Conservation (phyloP, 2,329 filamentous ascomycete species). For the Clonostachys byssicola region DNA sequence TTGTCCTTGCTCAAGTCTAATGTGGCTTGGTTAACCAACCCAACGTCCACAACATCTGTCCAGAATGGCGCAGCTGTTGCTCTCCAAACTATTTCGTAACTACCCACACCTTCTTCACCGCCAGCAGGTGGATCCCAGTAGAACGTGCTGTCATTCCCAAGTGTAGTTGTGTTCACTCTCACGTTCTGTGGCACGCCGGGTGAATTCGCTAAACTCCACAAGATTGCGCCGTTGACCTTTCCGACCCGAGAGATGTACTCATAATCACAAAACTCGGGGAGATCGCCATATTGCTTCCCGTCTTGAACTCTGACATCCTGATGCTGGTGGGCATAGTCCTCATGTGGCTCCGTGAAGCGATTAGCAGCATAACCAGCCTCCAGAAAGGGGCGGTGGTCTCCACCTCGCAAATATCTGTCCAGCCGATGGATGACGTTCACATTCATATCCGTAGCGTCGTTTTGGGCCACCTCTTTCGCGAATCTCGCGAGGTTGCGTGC, state of each 20-base stretch:
- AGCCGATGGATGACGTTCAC: conserved; percentile 51
- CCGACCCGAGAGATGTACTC: conserved; percentile 48
- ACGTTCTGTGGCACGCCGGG: conserved; percentile 46
- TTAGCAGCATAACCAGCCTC: conserved; percentile 48
- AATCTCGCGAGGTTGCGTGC: conserved; percentile 50
- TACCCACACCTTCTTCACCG: conserved; percentile 20
- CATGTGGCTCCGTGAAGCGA: conserved; percentile 53
- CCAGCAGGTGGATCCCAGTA: conserved; percentile 37
- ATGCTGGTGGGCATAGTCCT: conserved; percentile 54
- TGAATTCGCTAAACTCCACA: conserved; percentile 48
- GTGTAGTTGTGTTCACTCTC: conserved; percentile 34
- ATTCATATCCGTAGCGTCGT: conserved; percentile 46
- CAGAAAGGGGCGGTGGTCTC: conserved; percentile 52
- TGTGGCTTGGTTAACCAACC: conserved; percentile 35
- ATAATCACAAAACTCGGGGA: conserved; percentile 53
- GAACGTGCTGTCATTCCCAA: conserved; percentile 45
- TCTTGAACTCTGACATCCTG: conserved; percentile 45
- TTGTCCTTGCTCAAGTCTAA: conserved; percentile 52
- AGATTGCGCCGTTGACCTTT: conserved; percentile 47
- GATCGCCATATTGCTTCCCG: conserved; percentile 49
- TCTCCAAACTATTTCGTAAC: conserved; percentile 55
- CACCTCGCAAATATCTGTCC: conserved; percentile 51
- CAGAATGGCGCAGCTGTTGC: conserved; percentile 43
- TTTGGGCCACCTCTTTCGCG: conserved; percentile 48
- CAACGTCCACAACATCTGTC: conserved; percentile 43